Evolutionary conservation across 495 filamentous ascomycete genomes (phyloP).

Genomic region (Schizothecium vesticola): DNA sequence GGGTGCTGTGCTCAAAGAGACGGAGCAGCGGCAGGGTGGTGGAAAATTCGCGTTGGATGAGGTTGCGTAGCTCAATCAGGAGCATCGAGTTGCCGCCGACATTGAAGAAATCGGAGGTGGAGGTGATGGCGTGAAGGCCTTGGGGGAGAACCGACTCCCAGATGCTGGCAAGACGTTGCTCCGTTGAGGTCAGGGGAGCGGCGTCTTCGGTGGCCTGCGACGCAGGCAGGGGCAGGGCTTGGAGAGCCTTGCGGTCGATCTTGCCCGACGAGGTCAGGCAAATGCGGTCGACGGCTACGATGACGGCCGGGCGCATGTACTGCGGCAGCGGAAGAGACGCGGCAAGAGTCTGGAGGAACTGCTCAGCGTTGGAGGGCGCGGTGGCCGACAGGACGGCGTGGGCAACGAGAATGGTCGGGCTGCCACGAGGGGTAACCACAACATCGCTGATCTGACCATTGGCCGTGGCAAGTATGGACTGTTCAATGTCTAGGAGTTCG

Average conservation of each 20-base stretch:
- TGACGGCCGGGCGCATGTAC: constrained; percentile 25
- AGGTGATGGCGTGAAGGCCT: background rate
- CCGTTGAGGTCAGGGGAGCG: background rate
- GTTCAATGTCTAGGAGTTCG: constrained; percentile 34
- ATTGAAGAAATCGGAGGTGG: background rate
- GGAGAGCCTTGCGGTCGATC: constrained; percentile 4
- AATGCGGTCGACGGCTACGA: constrained; percentile 9
- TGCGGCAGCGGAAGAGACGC: constrained; percentile 7
- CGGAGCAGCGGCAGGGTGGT: background rate
- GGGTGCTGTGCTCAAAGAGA: background rate
- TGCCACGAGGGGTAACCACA: background rate
- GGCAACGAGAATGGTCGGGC: constrained; percentile 7
- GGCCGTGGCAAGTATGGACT: background rate
- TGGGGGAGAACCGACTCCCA: background rate
- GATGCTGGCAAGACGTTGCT: background rate
- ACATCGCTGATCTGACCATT: background rate
- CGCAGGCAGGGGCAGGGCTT: background rate
- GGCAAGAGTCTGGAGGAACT: background rate
- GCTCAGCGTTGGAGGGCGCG: background rate
- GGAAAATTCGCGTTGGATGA: background rate
- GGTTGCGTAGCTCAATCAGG: background rate
- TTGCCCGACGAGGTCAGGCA: constrained; percentile 15
- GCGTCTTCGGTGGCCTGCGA: background rate
- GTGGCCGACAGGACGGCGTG: constrained; percentile 12
- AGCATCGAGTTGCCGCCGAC: constrained; percentile 3